Evolutionary conservation across 169 alveolate species (phyloP).

Genomic region (Plasmodium fragile): DNA sequence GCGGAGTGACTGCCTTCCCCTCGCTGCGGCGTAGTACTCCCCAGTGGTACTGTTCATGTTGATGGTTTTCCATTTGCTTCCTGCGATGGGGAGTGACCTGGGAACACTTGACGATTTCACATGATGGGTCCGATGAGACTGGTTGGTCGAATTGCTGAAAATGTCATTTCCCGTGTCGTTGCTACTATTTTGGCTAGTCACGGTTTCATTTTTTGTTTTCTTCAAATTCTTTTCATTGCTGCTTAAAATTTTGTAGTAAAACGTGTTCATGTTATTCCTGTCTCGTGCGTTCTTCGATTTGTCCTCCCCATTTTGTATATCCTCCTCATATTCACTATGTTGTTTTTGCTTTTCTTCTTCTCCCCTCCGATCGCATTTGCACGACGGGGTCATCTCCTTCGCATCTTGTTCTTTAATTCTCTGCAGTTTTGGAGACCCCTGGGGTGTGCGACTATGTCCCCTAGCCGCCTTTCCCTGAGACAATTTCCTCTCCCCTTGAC

Average conservation of each 20-base stretch:
- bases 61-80: neutral
- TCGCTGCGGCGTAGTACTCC: neutral
- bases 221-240: conserved; percentile 36
- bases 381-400: conserved; percentile 15
- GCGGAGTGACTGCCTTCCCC: neutral
- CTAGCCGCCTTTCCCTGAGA: neutral
- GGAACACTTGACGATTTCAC: neutral
- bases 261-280: conserved; percentile 1
- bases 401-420: neutral
- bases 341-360: neutral
- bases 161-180: conserved; percentile 6
- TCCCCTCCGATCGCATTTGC: neutral
- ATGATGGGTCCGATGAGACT: neutral
- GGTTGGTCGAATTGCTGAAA: neutral
- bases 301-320: neutral
- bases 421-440: neutral
- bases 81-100: neutral
- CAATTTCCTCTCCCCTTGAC: neutral
- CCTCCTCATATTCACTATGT: neutral
- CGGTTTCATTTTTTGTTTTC: neutral
- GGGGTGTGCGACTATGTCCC: neutral
- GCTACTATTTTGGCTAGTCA: neutral
- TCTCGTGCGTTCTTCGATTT: neutral
- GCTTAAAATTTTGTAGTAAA: conserved; percentile 51
- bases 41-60: neutral